phyloP scores from a whole-genome alignment of 805 yeast species.

The Zygotorulaspora florentina region DNA sequence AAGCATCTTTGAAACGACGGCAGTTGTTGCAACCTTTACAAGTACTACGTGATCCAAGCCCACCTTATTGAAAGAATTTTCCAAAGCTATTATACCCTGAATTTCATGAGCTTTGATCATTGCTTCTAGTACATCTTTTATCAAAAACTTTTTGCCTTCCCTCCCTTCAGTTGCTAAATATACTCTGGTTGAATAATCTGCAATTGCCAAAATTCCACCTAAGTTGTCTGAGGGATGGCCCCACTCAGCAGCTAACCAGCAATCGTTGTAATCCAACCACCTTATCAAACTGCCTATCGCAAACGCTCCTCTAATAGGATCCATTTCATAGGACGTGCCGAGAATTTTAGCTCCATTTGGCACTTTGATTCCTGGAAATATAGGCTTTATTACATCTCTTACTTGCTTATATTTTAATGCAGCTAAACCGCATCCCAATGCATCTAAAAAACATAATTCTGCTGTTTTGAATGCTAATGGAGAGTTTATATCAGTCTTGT shows the following conservation, averaged over 20 bases:
- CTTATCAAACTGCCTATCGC: constrained; percentile 53
- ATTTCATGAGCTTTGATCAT: constrained; percentile 64
- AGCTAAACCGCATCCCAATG: constrained; percentile 58
- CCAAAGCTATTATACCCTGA: constrained; percentile 55
- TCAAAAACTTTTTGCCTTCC: constrained; percentile 42
- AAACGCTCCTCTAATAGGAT: constrained; percentile 58
- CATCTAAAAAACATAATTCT: constrained; percentile 50
- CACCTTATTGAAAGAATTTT: constrained; percentile 55
- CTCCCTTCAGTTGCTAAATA: constrained; percentile 39
- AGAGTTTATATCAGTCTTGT: constrained; percentile 42
- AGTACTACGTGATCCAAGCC: constrained; percentile 58
- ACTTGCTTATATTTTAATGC: constrained; percentile 52
- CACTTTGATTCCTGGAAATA: constrained; percentile 52
- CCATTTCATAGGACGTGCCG: constrained; percentile 48
- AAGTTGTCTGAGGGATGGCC: constrained; percentile 62
- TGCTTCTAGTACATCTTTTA: constrained; percentile 48
- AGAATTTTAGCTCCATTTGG: constrained; percentile 54
- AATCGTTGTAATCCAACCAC: constrained; percentile 60
- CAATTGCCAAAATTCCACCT: constrained; percentile 56
- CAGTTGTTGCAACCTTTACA: constrained; percentile 58
- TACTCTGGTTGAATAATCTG: constrained; percentile 50
- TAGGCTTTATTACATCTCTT: constrained; percentile 46
- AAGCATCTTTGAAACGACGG: constrained; percentile 53
- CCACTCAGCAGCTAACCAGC: constrained; percentile 70
- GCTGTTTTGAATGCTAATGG: constrained; percentile 51